Evolutionary conservation across 805 yeast genomes (phyloP).

Genomic region (Brettanomyces custersianus): DNA sequence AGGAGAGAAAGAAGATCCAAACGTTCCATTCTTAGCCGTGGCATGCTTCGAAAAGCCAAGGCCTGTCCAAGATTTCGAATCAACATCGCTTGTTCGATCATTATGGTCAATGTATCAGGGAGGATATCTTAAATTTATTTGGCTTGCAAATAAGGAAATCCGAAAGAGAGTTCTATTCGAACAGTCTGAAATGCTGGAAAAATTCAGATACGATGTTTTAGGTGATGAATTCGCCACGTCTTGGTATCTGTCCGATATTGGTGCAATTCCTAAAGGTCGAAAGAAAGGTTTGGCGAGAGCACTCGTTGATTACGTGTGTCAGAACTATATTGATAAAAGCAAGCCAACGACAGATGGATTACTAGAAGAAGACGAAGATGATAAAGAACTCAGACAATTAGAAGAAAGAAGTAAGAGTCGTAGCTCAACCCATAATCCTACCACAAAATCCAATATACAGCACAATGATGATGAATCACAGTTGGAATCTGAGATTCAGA

Average conservation of each 20-base stretch:
- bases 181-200: conserved; percentile 36
- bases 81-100: conserved; percentile 24
- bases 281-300: conserved; percentile 51
- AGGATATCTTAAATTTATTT: conserved; percentile 25
- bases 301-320: conserved; percentile 40
- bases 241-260: conserved; percentile 54
- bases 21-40: conserved; percentile 42
- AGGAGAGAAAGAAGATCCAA: conserved; percentile 30
- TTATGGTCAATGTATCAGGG: conserved; percentile 26
- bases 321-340: conserved; percentile 31
- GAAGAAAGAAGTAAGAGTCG: conserved; percentile 1
- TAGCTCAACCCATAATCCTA: conserved; percentile 5
- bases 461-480: conserved; percentile 19
- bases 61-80: conserved; percentile 8
- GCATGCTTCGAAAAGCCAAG: conserved; percentile 38
- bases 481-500: conserved; percentile 25
- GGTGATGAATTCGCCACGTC: conserved; percentile 30
- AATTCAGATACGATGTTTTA: conserved; percentile 35
- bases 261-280: conserved; percentile 47
- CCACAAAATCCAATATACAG: conserved; percentile 7
- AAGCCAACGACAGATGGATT: conserved; percentile 10
- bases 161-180: conserved; percentile 42
- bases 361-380: conserved; percentile 9
- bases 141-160: conserved; percentile 32
- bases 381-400: conserved; percentile 7